phyloP scores from a whole-genome alignment of 148 eudicot genomes.

The Silene uniflora region DNA sequence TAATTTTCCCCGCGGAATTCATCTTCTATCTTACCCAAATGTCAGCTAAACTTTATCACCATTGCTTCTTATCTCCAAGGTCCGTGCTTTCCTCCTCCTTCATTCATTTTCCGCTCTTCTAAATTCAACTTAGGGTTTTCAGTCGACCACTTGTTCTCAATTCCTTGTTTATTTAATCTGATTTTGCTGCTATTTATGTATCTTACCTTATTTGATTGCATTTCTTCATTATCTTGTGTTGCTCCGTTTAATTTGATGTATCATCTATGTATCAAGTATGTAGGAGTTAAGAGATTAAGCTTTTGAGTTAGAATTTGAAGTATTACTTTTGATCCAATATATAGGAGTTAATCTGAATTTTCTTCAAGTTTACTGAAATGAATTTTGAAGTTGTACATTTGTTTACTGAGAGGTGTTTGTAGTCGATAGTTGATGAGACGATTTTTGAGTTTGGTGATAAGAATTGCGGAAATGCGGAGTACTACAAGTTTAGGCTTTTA shows the following conservation, averaged over 20 bases:
- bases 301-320: too few species aligned
- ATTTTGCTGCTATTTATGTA: not conserved
- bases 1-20: not conserved
- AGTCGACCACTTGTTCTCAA: not conserved
- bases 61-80: conserved; percentile 9
- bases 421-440: not conserved
- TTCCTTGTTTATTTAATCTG: not conserved
- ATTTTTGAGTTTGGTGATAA: not conserved
- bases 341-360: not conserved
- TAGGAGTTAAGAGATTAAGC: too few species aligned
- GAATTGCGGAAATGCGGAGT: not conserved
- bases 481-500: too few species aligned
- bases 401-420: not conserved
- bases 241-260: too few species aligned
- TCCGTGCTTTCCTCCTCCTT: not conserved
- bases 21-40: not conserved
- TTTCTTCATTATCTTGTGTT: too few species aligned
- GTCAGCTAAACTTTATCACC: conserved; percentile 7
- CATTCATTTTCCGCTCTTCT: not conserved
- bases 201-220: not conserved
- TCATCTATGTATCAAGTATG: too few species aligned
- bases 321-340: not conserved
- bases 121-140: not conserved
- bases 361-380: not conserved
- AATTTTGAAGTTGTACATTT: not conserved